These are phyloP conservation scores for Physcomitrium patens DNA, from an alignment of 225 moss, liverwort and hornwort species.

Conservation along the genomic window DNA sequence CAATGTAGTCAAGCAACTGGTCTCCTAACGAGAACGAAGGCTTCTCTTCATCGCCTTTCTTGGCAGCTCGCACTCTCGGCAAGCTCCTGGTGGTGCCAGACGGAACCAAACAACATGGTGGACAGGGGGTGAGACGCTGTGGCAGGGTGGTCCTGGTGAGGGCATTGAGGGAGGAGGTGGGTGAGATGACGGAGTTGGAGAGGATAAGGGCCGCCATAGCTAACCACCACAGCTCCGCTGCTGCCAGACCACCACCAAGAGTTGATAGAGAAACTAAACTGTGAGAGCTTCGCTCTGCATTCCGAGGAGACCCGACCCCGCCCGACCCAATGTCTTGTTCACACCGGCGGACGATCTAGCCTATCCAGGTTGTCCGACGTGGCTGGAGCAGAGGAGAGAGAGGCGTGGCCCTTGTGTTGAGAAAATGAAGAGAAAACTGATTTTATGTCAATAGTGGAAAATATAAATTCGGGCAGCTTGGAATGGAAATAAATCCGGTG, in stretches of 20 bases:
- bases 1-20: conserved; percentile 92
- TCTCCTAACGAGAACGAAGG: conserved; percentile 72
- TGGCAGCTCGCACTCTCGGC: conserved; percentile 44
- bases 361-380: too few relatives aligned
- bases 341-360: not conserved
- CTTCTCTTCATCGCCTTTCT: conserved; percentile 36
- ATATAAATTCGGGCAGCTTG: too few relatives aligned
- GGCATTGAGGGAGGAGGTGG: not conserved
- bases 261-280: too few relatives aligned
- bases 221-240: conserved; percentile 22
- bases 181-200: not conserved
- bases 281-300: not conserved
- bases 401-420: too few relatives aligned
- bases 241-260: not conserved
- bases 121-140: not conserved
- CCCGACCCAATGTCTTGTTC: not conserved
- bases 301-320: not conserved
- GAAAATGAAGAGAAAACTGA: too few relatives aligned
- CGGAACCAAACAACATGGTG: not conserved
- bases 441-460: too few relatives aligned
- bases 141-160: not conserved
- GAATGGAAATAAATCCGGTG: too few relatives aligned
- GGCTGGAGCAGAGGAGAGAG: too few relatives aligned
- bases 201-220: conserved; percentile 63
- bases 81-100: not conserved